Conservation (phyloP, 495 filamentous ascomycete species). For the Annulohypoxylon nitens region DNA sequence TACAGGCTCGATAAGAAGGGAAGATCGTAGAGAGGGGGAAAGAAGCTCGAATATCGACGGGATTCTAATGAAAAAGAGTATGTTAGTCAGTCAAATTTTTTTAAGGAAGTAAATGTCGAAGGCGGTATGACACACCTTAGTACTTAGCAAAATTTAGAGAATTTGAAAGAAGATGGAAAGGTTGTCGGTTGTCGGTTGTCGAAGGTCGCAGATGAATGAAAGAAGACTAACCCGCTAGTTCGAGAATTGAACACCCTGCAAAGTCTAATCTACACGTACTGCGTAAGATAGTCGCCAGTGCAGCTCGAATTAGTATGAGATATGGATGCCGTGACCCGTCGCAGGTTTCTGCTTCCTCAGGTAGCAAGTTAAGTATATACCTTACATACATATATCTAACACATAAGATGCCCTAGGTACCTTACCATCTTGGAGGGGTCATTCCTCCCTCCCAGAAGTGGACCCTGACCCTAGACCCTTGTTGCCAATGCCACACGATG, state of each 20-base stretch:
- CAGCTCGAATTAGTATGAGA: slow-evolving; percentile 27
- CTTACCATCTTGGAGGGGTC: slow-evolving; percentile 23
- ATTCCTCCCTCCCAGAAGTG: slow-evolving; percentile 6
- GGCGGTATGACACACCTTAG: slow-evolving; percentile 36
- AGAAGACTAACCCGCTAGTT: slow-evolving; percentile 30
- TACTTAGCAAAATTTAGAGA: slow-evolving; percentile 29
- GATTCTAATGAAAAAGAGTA: slow-evolving; percentile 15
- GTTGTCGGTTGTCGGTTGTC: slow-evolving; percentile 32
- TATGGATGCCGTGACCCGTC: slow-evolving; percentile 35
- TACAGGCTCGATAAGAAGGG: slow-evolving; percentile 21
- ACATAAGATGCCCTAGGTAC: slow-evolving; percentile 12
- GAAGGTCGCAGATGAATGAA: slow-evolving; percentile 40
- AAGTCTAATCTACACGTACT: slow-evolving; percentile 22
- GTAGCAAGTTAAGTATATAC: slow-evolving; percentile 6
- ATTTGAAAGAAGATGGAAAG: slow-evolving; percentile 41
- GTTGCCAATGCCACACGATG: slow-evolving; percentile 17
- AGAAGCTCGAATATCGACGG: slow-evolving; percentile 9
- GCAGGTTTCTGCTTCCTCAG: slow-evolving; percentile 18
- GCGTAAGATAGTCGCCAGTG: slow-evolving; percentile 25
- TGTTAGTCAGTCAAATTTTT: slow-evolving; percentile 12
- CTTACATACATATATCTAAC: neutral
- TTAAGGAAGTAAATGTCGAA: slow-evolving; percentile 18
- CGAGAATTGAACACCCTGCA: slow-evolving; percentile 29
- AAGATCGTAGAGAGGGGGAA: neutral
- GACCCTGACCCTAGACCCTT: slow-evolving; percentile 1